phyloP scores from a whole-genome alignment of 2,329 filamentous ascomycete genomes.

The Spiromastix sp. region DNA sequence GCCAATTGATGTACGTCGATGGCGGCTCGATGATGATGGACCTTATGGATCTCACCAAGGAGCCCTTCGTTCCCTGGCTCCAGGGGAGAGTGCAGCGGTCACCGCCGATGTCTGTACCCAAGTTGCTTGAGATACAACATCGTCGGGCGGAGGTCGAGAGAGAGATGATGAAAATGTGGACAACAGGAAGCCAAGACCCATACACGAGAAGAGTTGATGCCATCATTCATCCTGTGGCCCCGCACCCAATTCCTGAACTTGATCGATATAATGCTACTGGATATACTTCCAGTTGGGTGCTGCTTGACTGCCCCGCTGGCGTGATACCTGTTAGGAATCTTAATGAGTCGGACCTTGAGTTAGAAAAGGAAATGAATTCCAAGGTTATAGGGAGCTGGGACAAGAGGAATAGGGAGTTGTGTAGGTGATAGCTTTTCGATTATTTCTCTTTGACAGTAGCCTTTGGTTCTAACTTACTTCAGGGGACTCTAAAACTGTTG shows the following conservation, averaged over 20 bases:
- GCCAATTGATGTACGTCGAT: slow-evolving; percentile 49
- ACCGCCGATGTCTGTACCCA: slow-evolving; percentile 35
- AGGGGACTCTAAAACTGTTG: slow-evolving; percentile 39
- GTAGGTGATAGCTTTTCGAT: slow-evolving; percentile 24
- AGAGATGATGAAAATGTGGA: slow-evolving; percentile 51
- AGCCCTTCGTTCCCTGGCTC: slow-evolving; percentile 53
- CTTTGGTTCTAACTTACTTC: slow-evolving; percentile 5
- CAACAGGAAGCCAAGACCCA: slow-evolving; percentile 18
- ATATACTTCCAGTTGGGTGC: slow-evolving; percentile 51
- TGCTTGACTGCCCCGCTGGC: slow-evolving; percentile 54
- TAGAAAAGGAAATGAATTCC: slow-evolving; percentile 34
- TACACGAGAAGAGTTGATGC: slow-evolving; percentile 42
- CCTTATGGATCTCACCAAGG: slow-evolving; percentile 43
- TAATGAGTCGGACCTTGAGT: slow-evolving; percentile 38
- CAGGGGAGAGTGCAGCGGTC: slow-evolving; percentile 40
- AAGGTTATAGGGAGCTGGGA: slow-evolving; percentile 46
- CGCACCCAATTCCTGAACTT: slow-evolving; percentile 52
- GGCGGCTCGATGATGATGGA: slow-evolving; percentile 47
- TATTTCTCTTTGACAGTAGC: not conserved
- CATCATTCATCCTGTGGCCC: slow-evolving; percentile 53
- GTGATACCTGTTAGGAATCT: slow-evolving; percentile 45
- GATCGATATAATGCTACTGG: slow-evolving; percentile 54
- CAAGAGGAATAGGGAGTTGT: slow-evolving; percentile 48
- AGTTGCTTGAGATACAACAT: slow-evolving; percentile 44
- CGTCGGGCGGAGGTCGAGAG: slow-evolving; percentile 42